Evolutionary conservation across 768 basidiomycete species (phyloP).

Genomic region (Boletus edulis): DNA sequence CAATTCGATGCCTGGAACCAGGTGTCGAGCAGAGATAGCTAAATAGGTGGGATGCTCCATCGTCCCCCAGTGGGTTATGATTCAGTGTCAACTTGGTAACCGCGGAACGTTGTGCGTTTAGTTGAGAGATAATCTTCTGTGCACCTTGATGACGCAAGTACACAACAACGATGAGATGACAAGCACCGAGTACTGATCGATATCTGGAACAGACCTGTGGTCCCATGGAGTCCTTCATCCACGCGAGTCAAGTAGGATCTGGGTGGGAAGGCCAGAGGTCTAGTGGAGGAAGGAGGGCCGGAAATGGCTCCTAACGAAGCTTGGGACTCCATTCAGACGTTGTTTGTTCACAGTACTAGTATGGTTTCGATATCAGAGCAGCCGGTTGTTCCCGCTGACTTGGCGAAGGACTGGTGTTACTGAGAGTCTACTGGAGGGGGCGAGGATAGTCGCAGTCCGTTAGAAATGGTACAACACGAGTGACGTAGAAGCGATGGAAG

Average conservation of each 20-base stretch:
- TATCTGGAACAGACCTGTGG: conserved; percentile 13
- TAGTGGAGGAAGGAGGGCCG: background rate
- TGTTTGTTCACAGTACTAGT: background rate
- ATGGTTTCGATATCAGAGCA: background rate
- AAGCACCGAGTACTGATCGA: no score
- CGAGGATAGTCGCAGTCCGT: no score
- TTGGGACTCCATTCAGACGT: conserved; percentile 15
- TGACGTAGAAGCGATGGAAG: background rate
- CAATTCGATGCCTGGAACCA: conserved; percentile 41
- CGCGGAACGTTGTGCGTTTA: conserved; percentile 38
- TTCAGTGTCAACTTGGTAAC: conserved; percentile 54
- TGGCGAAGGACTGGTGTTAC: no score
- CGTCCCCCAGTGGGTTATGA: conserved; percentile 56
- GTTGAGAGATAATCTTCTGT: conserved; percentile 45
- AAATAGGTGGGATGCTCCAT: conserved; percentile 54
- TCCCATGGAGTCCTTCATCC: conserved; percentile 23
- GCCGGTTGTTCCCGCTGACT: no score
- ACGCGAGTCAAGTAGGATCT: conserved; percentile 16
- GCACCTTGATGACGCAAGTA: conserved; percentile 43
- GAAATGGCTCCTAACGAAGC: background rate
- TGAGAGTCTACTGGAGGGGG: no score
- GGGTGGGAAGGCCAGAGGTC: conserved; percentile 4
- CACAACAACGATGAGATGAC: conserved; percentile 1
- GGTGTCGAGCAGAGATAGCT: conserved; percentile 48
- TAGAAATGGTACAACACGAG: background rate